These are phyloP conservation scores for Lactarius deliciosus DNA, from an alignment of 768 basidiomycete genomes.

Conservation along the genomic window DNA sequence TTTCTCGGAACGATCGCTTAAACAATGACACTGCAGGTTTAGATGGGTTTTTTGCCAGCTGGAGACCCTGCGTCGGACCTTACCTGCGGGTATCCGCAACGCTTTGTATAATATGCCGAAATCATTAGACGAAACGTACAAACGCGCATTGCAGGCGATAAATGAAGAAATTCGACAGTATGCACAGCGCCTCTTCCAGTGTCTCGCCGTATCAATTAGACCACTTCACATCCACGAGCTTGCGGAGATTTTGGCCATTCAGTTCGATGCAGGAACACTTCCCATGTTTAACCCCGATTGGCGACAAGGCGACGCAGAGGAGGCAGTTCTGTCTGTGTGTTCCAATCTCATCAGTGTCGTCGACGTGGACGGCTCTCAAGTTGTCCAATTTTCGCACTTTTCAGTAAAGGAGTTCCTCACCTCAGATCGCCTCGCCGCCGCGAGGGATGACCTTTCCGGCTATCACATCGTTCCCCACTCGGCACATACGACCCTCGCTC, in stretches of 20 bases:
- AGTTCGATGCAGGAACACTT: not conserved
- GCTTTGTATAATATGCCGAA: not conserved
- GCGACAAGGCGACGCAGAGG: slow-evolving; percentile 3
- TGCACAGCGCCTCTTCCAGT: slow-evolving; percentile 16
- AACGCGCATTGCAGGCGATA: not conserved
- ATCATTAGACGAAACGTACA: slow-evolving; percentile 11
- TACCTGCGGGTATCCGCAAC: not conserved
- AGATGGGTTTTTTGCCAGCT: slow-evolving; percentile 11
- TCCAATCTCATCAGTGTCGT: slow-evolving; percentile 9
- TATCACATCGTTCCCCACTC: not conserved
- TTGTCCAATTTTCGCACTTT: slow-evolving; percentile 20
- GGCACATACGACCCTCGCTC: slow-evolving; percentile 2
- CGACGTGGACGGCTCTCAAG: not conserved
- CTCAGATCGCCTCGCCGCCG: not conserved
- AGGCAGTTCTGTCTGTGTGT: not conserved
- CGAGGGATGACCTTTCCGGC: not conserved
- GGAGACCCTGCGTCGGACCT: not conserved
- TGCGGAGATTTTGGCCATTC: slow-evolving; percentile 8
- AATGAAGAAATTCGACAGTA: not conserved
- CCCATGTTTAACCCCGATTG: slow-evolving; percentile 2
- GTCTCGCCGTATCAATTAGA: not conserved
- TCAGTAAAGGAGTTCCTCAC: slow-evolving; percentile 18
- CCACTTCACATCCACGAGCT: slow-evolving; percentile 14
- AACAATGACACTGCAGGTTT: not conserved
- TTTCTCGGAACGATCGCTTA: not conserved